Evolutionary conservation across 495 filamentous ascomycete genomes (phyloP).

Genomic region (Pyronema omphalodes): DNA sequence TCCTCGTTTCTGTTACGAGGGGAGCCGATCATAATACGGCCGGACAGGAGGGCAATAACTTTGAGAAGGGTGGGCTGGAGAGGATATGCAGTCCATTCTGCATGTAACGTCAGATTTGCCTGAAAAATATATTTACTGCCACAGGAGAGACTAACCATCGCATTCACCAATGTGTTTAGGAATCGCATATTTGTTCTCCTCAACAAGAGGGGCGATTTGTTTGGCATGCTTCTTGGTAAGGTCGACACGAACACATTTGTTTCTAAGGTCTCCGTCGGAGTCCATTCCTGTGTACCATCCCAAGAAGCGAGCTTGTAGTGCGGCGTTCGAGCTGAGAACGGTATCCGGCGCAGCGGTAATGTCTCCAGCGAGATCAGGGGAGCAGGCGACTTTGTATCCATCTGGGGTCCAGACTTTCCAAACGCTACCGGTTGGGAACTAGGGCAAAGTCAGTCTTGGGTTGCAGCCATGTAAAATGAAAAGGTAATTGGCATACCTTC

Average conservation of each 20-base stretch:
- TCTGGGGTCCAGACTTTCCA: background rate
- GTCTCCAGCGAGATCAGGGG: background rate
- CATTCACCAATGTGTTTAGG: background rate
- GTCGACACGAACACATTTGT: background rate
- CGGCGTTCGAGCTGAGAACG: background rate
- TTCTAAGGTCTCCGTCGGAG: background rate
- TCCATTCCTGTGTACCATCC: background rate
- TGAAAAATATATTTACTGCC: background rate
- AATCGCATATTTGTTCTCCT: background rate
- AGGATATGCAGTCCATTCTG: background rate
- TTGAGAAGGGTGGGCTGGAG: background rate
- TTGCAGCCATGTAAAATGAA: background rate
- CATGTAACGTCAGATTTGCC: background rate
- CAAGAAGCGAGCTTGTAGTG: background rate
- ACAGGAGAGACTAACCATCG: background rate
- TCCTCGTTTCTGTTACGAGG: background rate
- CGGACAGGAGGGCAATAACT: background rate
- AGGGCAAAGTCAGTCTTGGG: background rate
- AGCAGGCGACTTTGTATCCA: background rate
- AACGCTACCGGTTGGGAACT: background rate
- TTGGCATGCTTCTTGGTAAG: background rate
- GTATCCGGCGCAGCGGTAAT: background rate
- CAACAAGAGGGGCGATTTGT: background rate
- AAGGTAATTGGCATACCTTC: background rate
- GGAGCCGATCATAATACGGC: background rate